Base-by-base conservation (phyloP, 192 early-diverging fungal species). In the Coemansia javaensis region DNA sequence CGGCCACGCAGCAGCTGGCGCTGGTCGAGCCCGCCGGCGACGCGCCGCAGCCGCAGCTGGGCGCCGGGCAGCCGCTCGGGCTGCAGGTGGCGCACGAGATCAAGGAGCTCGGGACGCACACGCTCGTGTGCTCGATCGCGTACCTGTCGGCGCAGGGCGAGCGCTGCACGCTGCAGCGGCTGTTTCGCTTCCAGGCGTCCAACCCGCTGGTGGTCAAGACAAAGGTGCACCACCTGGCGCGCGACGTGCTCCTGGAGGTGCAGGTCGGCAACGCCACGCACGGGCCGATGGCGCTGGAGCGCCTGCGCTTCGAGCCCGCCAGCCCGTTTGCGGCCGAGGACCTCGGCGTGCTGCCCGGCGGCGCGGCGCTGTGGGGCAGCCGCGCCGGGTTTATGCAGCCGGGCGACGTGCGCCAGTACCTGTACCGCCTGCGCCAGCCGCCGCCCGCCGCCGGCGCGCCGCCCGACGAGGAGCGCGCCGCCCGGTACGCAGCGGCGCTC, bases 201-300 rank as follows among this genome's bases (percentile, higher is more conserved):
- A 98, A 98, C 64, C 95, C 95, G 32, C 78, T 98, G 27, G 81
- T 90, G 9, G 95, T 98, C 40, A 97, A 94, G 66, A 98, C 95
- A 9, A 96, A 95, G 50, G 84, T 97, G 36, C 93, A 98, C 72
- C 85, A 86, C 22, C 63, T 90, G 50, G 62, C 49, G 1, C 52
- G 55, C 41, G 57, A 67, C 18, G 81, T 90, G 10, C 85, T 92
- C 55, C 69, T 98, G 36, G 95, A 98, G 63, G 89, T 88, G n/a
- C 90, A 95, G 69, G 79, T 98, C 12, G 89, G 93, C 59, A 98
- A 98, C 62, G 81, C 90, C 13, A 81, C 88, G 2, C 78, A 66
- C 4, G 75, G 63, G 5, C 70, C 83, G 11, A 89, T 98, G 90
- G 90, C 71, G 63, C 65, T 98, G 38, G 94, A 98, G 53, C 70